Percentiles rank a stretch among this genome's conserved stretches.
Conservation (phyloP, 140 eudicot genomes). For the Bidens hawaiensis region DNA sequence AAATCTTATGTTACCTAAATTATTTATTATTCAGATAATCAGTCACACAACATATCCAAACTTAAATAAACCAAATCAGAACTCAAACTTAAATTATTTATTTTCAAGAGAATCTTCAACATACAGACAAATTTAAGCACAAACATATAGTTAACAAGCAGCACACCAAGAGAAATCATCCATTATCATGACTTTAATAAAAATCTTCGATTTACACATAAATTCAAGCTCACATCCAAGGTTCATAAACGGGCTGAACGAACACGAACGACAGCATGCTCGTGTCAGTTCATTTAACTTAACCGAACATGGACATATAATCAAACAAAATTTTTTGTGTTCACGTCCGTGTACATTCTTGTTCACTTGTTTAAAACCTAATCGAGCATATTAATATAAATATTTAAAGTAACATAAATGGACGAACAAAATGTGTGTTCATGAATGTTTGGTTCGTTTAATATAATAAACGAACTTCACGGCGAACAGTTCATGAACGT, state of each 20-base stretch:
- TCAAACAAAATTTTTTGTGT: too few relatives aligned
- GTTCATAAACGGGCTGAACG: background rate
- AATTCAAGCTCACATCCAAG: background rate
- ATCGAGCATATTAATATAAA: too few relatives aligned
- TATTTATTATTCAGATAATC: background rate
- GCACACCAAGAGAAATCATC: background rate
- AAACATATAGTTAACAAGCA: background rate
- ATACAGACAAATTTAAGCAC: conserved; percentile 4
- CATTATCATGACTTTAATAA: background rate
- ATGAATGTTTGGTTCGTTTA: too few relatives aligned
- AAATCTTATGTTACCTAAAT: background rate
- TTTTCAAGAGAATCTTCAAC: conserved; percentile 3
- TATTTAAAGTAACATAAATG: too few relatives aligned
- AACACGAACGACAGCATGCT: background rate
- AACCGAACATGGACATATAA: too few relatives aligned
- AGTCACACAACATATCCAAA: background rate
- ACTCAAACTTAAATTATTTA: too few relatives aligned
- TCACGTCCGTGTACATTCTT: too few relatives aligned
- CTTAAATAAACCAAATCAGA: conserved; percentile 2
- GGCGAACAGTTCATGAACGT: too few relatives aligned
- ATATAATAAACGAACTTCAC: too few relatives aligned
- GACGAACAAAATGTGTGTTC: too few relatives aligned
- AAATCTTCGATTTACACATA: background rate
- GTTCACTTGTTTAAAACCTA: too few relatives aligned
- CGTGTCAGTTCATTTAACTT: too few relatives aligned